phyloP scores from a whole-genome alignment of 164 flowering plant species.

The Magnolia sinica region DNA sequence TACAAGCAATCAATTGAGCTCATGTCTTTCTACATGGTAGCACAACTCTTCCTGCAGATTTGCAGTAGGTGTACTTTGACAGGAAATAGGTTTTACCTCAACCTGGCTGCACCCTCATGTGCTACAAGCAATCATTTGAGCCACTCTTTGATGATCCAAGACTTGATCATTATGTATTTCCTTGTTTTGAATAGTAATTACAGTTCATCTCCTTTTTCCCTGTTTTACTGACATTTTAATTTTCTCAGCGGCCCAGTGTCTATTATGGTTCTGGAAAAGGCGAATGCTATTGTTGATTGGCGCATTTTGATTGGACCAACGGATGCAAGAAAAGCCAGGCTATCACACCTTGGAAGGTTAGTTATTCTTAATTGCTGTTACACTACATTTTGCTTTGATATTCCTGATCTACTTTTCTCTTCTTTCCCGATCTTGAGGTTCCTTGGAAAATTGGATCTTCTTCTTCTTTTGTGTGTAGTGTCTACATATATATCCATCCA shows the following conservation, averaged over 20 bases:
- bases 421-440: neutral
- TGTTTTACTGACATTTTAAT: conserved; percentile 1
- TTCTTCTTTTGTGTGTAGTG: no score
- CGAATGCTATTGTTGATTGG: conserved; percentile 82
- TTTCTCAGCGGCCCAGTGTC: conserved; percentile 66
- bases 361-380: neutral
- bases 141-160: neutral
- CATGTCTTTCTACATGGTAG: neutral
- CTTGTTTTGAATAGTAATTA: neutral
- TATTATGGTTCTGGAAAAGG: conserved; percentile 78
- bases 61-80: neutral
- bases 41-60: neutral
- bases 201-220: neutral
- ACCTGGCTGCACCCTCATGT: neutral
- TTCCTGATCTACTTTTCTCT: neutral
- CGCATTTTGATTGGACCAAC: conserved; percentile 89
- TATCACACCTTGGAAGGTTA: conserved; percentile 77
- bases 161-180: neutral
- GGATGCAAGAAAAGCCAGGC: conserved; percentile 72
- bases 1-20: neutral
- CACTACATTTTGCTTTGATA: conserved; percentile 4
- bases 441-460: neutral
- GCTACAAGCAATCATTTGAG: neutral
- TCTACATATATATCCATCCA: no score
- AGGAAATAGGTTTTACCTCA: neutral